Percentiles rank a stretch among this genome's conserved stretches.
Evolutionary conservation across 2,329 filamentous ascomycete genomes (phyloP).

Genomic region (Beauveria varroae): DNA sequence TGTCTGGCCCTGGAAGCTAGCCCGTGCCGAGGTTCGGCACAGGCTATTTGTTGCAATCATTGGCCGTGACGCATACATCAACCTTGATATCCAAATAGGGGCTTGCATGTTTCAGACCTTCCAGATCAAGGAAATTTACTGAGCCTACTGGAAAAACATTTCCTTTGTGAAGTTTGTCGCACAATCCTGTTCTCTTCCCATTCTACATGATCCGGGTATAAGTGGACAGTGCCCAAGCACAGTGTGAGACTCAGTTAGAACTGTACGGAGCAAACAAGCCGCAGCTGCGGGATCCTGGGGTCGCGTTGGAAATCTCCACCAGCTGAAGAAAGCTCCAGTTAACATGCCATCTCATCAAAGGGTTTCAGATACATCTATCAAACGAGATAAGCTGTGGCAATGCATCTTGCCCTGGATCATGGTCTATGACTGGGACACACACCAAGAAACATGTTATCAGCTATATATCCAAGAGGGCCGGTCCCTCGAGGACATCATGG

Average conservation of each 20-base stretch:
- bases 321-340: background rate
- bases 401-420: conserved; percentile 22
- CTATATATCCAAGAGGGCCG: conserved; percentile 73
- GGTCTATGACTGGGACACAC: conserved; percentile 40
- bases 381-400: background rate
- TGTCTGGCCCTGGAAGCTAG: background rate
- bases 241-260: background rate
- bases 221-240: background rate
- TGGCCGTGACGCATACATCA: background rate
- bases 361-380: background rate
- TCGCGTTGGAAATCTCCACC: background rate
- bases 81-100: too few species aligned
- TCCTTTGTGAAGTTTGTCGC: background rate
- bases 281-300: background rate
- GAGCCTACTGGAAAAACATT: too few species aligned
- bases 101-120: background rate
- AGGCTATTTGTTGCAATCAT: background rate
- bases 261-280: conserved; percentile 2
- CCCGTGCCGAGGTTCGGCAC: conserved; percentile 6
- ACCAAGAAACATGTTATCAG: conserved; percentile 38
- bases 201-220: background rate
- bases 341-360: background rate
- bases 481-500: conserved; percentile 66
- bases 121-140: too few species aligned
- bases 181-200: background rate